Evolutionary conservation across 1,284 basidiomycete species (phyloP).

Genomic region (Wolfiporia cocos): DNA sequence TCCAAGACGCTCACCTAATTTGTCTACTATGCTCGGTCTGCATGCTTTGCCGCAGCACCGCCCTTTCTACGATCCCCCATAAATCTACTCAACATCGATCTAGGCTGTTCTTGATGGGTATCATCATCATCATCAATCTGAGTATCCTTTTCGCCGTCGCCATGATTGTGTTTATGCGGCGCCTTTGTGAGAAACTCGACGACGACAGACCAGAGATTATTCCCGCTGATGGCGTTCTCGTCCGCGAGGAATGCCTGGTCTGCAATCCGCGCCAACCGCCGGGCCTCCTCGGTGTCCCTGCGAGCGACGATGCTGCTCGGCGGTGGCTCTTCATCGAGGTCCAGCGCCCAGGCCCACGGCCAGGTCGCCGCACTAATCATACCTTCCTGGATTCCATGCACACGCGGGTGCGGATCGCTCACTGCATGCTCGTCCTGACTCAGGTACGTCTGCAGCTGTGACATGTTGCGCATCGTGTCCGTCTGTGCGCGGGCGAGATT

Average conservation of each 20-base stretch:
- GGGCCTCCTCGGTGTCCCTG: slow-evolving; percentile 71
- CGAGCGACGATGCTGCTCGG: slow-evolving; percentile 78
- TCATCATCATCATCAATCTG: too few species aligned
- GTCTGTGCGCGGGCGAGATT: slow-evolving; percentile 55
- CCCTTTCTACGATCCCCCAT: too few species aligned
- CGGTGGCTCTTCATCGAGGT: slow-evolving; percentile 70
- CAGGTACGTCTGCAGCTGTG: slow-evolving; percentile 35
- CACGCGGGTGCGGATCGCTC: slow-evolving; percentile 15
- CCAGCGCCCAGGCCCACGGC: slow-evolving; percentile 74
- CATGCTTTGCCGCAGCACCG: too few species aligned
- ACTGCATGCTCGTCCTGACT: slow-evolving; percentile 16
- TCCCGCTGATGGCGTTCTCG: slow-evolving; percentile 52
- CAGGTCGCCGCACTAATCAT: slow-evolving; percentile 44
- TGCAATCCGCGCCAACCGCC: slow-evolving; percentile 61
- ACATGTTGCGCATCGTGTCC: slow-evolving; percentile 46
- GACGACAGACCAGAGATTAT: slow-evolving; percentile 64
- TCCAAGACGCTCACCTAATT: too few species aligned
- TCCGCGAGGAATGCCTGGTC: slow-evolving; percentile 56
- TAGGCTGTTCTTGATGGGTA: too few species aligned
- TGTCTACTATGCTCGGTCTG: too few species aligned
- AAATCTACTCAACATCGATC: too few species aligned
- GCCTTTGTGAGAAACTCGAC: slow-evolving; percentile 50
- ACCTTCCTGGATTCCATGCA: slow-evolving; percentile 41
- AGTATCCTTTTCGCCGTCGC: slow-evolving; percentile 4
- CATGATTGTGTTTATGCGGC: slow-evolving; percentile 24